A percentile compares a stretch with the other conserved stretches of the same genome.
These are phyloP conservation scores for Metarhizium album DNA, from an alignment of 2,329 filamentous ascomycete genomes.

Conservation along the genomic window DNA sequence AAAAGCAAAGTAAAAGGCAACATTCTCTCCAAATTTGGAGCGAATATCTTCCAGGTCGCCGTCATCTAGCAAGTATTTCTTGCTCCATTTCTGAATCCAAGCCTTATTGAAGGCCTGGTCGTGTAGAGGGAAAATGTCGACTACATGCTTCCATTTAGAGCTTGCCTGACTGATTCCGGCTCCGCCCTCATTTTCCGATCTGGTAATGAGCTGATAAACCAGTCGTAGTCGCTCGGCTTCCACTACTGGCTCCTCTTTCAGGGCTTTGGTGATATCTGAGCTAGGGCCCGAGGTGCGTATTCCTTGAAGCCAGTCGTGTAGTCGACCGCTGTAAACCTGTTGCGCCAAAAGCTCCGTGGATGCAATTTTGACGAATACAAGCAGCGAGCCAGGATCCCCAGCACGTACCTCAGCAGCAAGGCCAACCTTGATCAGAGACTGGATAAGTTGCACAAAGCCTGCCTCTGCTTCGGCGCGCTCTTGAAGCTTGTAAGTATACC, in stretches of 20 bases:
- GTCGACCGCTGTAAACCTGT: slow-evolving; percentile 76
- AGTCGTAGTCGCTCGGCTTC: slow-evolving; percentile 83
- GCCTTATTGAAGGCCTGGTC: slow-evolving; percentile 63
- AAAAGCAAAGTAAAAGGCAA: slow-evolving; percentile 94
- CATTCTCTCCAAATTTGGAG: slow-evolving; percentile 67
- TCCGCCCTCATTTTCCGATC: slow-evolving; percentile 61
- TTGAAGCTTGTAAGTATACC: slow-evolving; percentile 19
- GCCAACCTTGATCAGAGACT: slow-evolving; percentile 66
- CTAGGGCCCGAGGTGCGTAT: slow-evolving; percentile 68
- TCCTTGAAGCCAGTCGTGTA: slow-evolving; percentile 90
- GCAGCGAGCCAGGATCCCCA: slow-evolving; percentile 61
- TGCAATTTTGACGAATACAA: slow-evolving; percentile 74
- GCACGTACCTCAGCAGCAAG: slow-evolving; percentile 79
- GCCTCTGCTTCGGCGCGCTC: slow-evolving; percentile 60
- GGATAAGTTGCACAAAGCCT: slow-evolving; percentile 67
- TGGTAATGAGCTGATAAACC: slow-evolving; percentile 76
- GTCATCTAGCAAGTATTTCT: slow-evolving; percentile 55
- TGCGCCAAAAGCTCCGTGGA: slow-evolving; percentile 64
- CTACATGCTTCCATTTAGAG: slow-evolving; percentile 62
- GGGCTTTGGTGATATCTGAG: slow-evolving; percentile 56
- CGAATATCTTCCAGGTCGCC: slow-evolving; percentile 64
- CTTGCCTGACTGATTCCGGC: slow-evolving; percentile 62
- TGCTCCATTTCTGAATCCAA: slow-evolving; percentile 67
- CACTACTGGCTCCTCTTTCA: slow-evolving; percentile 65
- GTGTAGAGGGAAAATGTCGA: slow-evolving; percentile 69